Evolutionary conservation across 2,329 filamentous ascomycete species (phyloP), one percentile per base, ranked within the genome.

Genomic region (Fusarium sp.): DNA sequence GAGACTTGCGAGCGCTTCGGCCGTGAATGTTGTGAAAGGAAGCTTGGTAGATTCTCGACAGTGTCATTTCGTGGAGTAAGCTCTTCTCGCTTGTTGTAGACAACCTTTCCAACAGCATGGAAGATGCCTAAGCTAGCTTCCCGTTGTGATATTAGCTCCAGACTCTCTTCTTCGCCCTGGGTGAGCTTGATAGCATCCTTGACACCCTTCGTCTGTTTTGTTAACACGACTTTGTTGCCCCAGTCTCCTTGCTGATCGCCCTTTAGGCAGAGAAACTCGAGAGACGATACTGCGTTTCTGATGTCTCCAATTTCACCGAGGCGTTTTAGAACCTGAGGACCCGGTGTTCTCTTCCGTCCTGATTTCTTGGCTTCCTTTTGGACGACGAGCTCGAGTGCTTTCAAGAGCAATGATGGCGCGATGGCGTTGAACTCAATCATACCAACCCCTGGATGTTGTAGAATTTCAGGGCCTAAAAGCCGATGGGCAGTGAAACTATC

Each of bases 401-500:
- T 97, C 14, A 88, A 85, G 73, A 99, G 86, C 40, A 95, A 87
- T 0, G 95, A 96, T 0, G 93, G 90, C 0, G 96, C 96, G 63
- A 99, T 90, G 14, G 91, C 87, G 73, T 99, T 99, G 80, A 98
- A 99, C 68, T 97, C 94, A 67, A 99, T 93, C 7, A 92, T 83
- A 11, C 87, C 88, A 4, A 93, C 89, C 15, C 90, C 90, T 1
- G 92, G 90, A 77, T 98, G 94, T 40, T 91, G 89, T 15, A 93
- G 84, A 41, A 99, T 91, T 67, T 96, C 92, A 0, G 94, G 90
- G 0, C 96, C 96, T 5, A 99, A 87, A 18, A 99, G 81, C 23
- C 94, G 89, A 80, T 98, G 93, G 1, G 93, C 93, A 1, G 96
- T 99, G 73, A 98, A 94, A 77, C 92, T 97, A 75, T 98, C 94